Evolutionary conservation across 306 rosid genomes (phyloP).

Genomic region (Urtica urens): DNA sequence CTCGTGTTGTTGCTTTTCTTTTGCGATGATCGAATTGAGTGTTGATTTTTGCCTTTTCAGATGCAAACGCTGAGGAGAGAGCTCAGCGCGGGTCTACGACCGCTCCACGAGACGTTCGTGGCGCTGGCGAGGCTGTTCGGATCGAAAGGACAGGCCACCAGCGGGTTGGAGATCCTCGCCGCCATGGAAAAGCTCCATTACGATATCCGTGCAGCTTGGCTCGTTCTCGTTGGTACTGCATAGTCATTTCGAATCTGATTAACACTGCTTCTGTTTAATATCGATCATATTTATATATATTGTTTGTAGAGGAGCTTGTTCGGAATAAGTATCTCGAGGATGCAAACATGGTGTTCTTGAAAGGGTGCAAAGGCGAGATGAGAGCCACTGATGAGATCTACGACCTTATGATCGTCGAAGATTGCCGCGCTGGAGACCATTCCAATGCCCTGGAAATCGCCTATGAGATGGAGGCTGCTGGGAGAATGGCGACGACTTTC

Average conservation of each 20-base stretch:
- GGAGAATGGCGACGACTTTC: constrained; percentile 91
- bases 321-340: constrained; percentile 53
- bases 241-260: neutral
- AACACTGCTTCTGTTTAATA: neutral
- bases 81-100: constrained; percentile 79
- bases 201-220: constrained; percentile 86
- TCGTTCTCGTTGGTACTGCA: constrained; percentile 51
- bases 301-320: constrained; percentile 63
- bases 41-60: constrained; percentile 19
- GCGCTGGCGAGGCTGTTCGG: constrained; percentile 72
- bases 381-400: constrained; percentile 73
- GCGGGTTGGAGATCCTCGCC: constrained; percentile 65
- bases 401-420: constrained; percentile 66
- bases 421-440: constrained; percentile 76
- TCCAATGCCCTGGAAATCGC: constrained; percentile 78
- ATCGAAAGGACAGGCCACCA: constrained; percentile 47
- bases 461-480: constrained; percentile 94
- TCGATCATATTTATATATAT: neutral
- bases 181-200: constrained; percentile 76
- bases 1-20: neutral
- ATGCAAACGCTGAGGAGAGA: constrained; percentile 78
- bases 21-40: neutral
- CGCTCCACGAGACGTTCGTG: constrained; percentile 74
- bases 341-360: constrained; percentile 77
- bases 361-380: constrained; percentile 69